Base-by-base conservation (phyloP, 345 rosid genomes). In the Geranium brycei region DNA sequence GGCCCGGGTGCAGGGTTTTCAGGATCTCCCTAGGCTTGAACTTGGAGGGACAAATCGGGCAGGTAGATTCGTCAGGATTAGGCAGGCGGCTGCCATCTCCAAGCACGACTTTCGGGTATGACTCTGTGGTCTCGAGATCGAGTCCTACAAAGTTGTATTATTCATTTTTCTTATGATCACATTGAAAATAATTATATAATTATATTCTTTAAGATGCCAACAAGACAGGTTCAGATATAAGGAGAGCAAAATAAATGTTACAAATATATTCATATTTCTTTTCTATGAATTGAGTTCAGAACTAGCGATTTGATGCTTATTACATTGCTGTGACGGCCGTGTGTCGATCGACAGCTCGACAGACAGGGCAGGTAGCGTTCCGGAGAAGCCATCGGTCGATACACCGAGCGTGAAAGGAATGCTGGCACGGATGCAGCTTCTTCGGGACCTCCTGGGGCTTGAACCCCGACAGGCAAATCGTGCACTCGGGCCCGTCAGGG, bases 61-160 rank as follows among this genome's bases (percentile, higher is more conserved):
- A 80, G 5, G 69, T 69, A 65, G 17, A 71, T 47, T 77, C 83
- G 0, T 77, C 78, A 0, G 73, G 78, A 23, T 77, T 77, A 0
- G 86, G 80, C 71, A 79, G 66, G 1, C 86, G 61, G 30, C 73
- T 60, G 72, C 86, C 79, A 69, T 80, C 77, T 0, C 81, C 77
- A 0, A 79, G 69, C 1, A 75, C 76, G 19, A 76, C 73, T 57
- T 78, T 87, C 1, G 88, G 88, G 59, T 78, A 87, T 0, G 90
- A 87, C 12, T 87, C 86, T 17, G 87, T 78, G 0, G 82, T 79
- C 0, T 70, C 60, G 17, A 57, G 76, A 31, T 87, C 88, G 0
- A 89, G 68, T 2, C 95, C 89, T 17, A 47, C n/a, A 7, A 73
- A 0, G 0, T 51, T 8, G 0, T n/a, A n/a, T n/a, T n/a, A n/a